phyloP scores from a whole-genome alignment of 768 basidiomycete genomes.

The Tricholoma sp. region DNA sequence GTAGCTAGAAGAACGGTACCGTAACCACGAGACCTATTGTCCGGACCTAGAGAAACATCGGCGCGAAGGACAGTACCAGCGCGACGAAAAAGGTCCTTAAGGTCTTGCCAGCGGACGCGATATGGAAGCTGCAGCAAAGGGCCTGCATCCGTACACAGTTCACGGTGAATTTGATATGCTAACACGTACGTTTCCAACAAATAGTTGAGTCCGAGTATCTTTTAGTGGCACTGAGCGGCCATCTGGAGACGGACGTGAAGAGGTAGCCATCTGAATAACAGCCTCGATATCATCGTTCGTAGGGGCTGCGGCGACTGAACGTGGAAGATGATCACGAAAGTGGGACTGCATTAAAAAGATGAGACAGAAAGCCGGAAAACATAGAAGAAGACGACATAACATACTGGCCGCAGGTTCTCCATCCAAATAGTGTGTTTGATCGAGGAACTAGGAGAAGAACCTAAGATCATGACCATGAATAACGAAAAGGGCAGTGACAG shows the following conservation, averaged over 20 bases:
- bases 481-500: neutral
- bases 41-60: constrained; percentile 73
- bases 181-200: constrained; percentile 84
- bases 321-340: constrained; percentile 2
- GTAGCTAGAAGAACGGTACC: constrained; percentile 93
- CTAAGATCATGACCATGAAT: neutral
- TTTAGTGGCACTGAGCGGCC: constrained; percentile 43
- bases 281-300: constrained; percentile 89
- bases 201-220: constrained; percentile 93
- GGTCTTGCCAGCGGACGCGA: constrained; percentile 88
- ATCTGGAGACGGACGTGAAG: constrained; percentile 50
- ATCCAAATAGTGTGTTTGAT: constrained; percentile 7
- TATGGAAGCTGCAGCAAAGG: constrained; percentile 71
- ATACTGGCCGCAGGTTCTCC: constrained; percentile 16
- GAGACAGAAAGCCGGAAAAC: neutral
- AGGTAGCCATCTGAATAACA: constrained; percentile 87
- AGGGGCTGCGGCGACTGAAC: constrained; percentile 29
- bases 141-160: constrained; percentile 5
- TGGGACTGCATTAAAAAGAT: constrained; percentile 5
- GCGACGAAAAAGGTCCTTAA: constrained; percentile 79
- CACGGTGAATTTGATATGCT: constrained; percentile 2
- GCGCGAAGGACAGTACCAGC: constrained; percentile 87
- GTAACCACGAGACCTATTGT: constrained; percentile 89
- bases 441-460: neutral
- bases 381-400: neutral